Base-by-base conservation (phyloP, 441 rosid species). In the Mallotus japonicus region DNA sequence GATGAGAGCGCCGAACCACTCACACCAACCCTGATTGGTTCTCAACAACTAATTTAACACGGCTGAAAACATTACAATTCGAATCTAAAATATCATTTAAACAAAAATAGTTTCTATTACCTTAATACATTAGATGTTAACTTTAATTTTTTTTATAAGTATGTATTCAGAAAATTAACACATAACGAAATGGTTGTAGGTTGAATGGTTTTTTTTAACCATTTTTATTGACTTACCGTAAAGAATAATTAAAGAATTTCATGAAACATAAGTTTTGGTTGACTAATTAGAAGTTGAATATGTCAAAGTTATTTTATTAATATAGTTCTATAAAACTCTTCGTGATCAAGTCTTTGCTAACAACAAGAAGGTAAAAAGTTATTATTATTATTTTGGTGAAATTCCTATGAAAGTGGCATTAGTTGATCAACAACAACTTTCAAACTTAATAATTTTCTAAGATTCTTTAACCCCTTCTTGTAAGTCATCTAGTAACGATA, bases 401-500 rank as follows among this genome's bases (percentile, higher is more conserved):
- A 13, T 62, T 67, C 64, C 56, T 16, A 65, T 0, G 75, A 69
- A 77, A 66, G 71, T 57, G 72, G 72, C 44, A 76, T 73, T 77
- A 77, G 79, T 71, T 69, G 77, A 79, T 75, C 83, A 73, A 54
- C 74, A 40, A 71, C 75, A 57, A 50, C 49, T 70, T 73, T 80
- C 74, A 67, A 75, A 75, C 49, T 22, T 50, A 8, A 22, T 46
- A 49, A 40, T 54, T 70, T 75, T 63, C 40, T 42, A 40, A 32
- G 8, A 32, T 20, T 67, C 65, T 64, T 69, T 37, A 34, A 24
- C 67, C 78, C 76, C 73, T 57, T 71, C 72, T 69, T 77, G 74
- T 59, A 70, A 84, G 79, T 80, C 83, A 80, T 77, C 81, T 63
- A 61, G 74, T 82, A 34, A 79, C 75, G 11, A 49, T 17, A 75